phyloP scores from a whole-genome alignment of 441 rosid species.

The Euphorbia celastroides region DNA sequence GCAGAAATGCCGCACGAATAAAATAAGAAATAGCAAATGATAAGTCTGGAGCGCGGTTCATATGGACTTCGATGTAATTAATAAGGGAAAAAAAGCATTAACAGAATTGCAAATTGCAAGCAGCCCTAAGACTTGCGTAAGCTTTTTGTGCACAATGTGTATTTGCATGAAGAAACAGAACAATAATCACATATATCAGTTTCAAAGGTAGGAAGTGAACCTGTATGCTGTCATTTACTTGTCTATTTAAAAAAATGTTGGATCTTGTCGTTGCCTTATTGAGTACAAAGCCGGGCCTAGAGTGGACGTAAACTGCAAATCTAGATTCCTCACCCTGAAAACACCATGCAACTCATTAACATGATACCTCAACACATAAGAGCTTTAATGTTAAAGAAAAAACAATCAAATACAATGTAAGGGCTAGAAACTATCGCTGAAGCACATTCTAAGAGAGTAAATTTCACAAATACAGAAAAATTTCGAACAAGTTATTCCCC shows the following conservation, averaged over 20 bases:
- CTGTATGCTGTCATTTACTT: conserved; percentile 89
- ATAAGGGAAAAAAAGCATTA: background rate
- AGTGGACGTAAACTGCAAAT: conserved; percentile 83
- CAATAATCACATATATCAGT: background rate
- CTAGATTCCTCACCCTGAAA: conserved; percentile 70
- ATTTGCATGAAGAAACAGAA: background rate
- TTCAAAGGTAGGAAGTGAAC: conserved; percentile 27
- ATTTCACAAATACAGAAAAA: background rate
- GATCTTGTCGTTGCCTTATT: conserved; percentile 84
- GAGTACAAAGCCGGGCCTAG: conserved; percentile 89
- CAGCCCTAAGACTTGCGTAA: background rate
- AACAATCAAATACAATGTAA: background rate
- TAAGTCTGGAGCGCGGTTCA: background rate
- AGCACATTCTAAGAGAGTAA: background rate
- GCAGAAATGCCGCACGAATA: conserved; percentile 9
- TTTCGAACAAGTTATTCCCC: background rate
- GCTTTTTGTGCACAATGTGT: background rate
- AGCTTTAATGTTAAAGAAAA: background rate
- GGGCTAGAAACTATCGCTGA: background rate
- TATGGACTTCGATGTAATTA: background rate
- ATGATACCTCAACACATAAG: background rate
- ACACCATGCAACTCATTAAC: background rate
- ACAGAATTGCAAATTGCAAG: background rate
- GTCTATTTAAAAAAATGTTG: conserved; percentile 58
- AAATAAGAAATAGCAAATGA: conserved; percentile 1